phyloP scores from a whole-genome alignment of 352 stramenopile species.

The Globisporangium splendens region DNA sequence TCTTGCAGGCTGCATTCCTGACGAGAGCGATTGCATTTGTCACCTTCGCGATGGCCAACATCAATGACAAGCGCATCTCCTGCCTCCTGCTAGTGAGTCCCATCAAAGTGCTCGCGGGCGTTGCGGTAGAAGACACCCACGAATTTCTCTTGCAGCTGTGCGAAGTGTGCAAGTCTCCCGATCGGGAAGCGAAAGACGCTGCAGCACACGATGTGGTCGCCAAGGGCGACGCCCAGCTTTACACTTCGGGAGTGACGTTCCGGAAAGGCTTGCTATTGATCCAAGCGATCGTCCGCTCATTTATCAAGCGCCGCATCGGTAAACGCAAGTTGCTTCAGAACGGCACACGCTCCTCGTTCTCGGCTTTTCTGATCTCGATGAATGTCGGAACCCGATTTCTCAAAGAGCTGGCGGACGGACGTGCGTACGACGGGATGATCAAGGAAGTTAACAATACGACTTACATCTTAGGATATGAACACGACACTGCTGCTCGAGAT shows the following conservation, averaged over 20 bases:
- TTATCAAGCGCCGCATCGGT: constrained; percentile 41
- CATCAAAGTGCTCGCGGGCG: constrained; percentile 76
- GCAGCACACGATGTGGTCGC: constrained; percentile 48
- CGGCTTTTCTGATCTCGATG: constrained; percentile 26
- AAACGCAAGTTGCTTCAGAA: constrained; percentile 37
- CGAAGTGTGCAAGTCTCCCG: constrained; percentile 45
- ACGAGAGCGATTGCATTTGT: constrained; percentile 76
- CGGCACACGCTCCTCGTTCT: constrained; percentile 1
- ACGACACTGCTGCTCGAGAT: constrained; percentile 54
- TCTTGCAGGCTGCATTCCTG: constrained; percentile 61
- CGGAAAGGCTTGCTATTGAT: constrained; percentile 61
- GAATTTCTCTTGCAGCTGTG: constrained; percentile 76
- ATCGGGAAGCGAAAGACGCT: constrained; percentile 45
- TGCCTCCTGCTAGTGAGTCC: constrained; percentile 76
- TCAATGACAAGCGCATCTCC: constrained; percentile 49
- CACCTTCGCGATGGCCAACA: constrained; percentile 42
- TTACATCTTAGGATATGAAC: constrained; percentile 60
- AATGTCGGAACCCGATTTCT: constrained; percentile 58
- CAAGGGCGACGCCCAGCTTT: constrained; percentile 68
- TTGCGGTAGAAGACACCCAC: constrained; percentile 60
- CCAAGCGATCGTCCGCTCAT: constrained; percentile 66
- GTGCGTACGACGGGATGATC: constrained; percentile 68
- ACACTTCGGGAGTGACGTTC: constrained; percentile 73
- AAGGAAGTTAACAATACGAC: constrained; percentile 34
- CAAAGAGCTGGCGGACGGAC: constrained; percentile 63